A percentile compares a stretch with the other conserved stretches of the same genome.
Conservation (phyloP, 805 yeast genomes). For the Schwanniomyces sp. region DNA sequence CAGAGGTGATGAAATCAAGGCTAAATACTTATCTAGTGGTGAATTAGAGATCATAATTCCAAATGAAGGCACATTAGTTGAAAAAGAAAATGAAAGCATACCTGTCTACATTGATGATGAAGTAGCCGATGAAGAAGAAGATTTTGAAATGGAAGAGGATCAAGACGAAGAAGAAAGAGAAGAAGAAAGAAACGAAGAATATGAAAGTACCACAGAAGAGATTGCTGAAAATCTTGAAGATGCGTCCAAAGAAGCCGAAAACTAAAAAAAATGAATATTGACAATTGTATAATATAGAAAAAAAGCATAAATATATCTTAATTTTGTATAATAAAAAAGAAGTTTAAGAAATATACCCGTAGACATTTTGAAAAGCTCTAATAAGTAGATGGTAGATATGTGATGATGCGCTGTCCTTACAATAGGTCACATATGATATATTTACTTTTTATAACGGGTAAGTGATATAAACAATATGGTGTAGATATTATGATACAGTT, state of each 20-base stretch:
- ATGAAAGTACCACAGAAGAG: constrained; percentile 12
- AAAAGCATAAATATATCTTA: background rate
- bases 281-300: background rate
- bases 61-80: constrained; percentile 17
- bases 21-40: constrained; percentile 35
- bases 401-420: background rate
- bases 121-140: constrained; percentile 10
- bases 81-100: constrained; percentile 18
- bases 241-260: background rate
- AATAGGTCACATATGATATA: too few relatives aligned
- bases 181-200: constrained; percentile 1
- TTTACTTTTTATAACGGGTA: too few relatives aligned
- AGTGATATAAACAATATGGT: too few relatives aligned
- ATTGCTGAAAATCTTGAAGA: background rate
- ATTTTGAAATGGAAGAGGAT: constrained; percentile 3
- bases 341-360: too few relatives aligned
- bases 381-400: background rate
- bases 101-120: constrained; percentile 23
- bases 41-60: constrained; percentile 45
- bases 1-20: constrained; percentile 36
- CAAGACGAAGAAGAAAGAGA: constrained; percentile 10
- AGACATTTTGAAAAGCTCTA: too few relatives aligned
- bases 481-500: too few relatives aligned
- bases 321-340: too few relatives aligned
- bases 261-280: background rate